Evolutionary conservation across 768 basidiomycete species (phyloP).

Genomic region (Mycena polygramma): DNA sequence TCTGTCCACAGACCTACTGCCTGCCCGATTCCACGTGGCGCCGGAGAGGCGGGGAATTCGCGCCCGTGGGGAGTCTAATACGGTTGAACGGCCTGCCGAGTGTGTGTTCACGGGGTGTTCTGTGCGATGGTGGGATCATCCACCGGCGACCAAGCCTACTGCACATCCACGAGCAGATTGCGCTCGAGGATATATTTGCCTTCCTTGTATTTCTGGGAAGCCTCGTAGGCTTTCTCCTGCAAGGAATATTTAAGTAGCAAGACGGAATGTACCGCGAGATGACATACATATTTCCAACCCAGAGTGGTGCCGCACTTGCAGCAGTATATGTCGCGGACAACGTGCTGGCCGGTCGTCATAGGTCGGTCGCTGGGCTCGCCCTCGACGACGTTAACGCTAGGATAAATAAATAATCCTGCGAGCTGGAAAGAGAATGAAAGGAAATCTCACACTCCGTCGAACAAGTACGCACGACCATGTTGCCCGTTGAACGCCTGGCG

Average conservation of each 20-base stretch:
- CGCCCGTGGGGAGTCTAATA: slow-evolving; percentile 27
- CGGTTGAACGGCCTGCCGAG: slow-evolving; percentile 36
- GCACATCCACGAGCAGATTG: slow-evolving; percentile 88
- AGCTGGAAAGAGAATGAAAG: slow-evolving; percentile 1
- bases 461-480: slow-evolving; percentile 95
- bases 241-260: slow-evolving; percentile 2
- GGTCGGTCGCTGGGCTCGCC: slow-evolving; percentile 91
- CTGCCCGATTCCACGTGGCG: not conserved
- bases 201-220: slow-evolving; percentile 97
- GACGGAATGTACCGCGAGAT: not conserved
- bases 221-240: slow-evolving; percentile 93
- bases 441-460: slow-evolving; percentile 87
- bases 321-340: slow-evolving; percentile 96
- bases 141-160: slow-evolving; percentile 56
- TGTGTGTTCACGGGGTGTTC: slow-evolving; percentile 16
- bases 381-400: slow-evolving; percentile 91
- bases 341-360: slow-evolving; percentile 98
- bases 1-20: slow-evolving; percentile 13
- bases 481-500: slow-evolving; percentile 95
- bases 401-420: slow-evolving; percentile 36
- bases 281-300: slow-evolving; percentile 98
- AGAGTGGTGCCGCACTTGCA: slow-evolving; percentile 87
- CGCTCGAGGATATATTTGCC: slow-evolving; percentile 98
- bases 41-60: slow-evolving; percentile 11
- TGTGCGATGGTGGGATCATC: slow-evolving; percentile 26